A percentile compares a stretch with the other conserved stretches of the same genome.
These are phyloP conservation scores for Crithidia bombi DNA, from an alignment of 208 protist species.

Conservation along the genomic window DNA sequence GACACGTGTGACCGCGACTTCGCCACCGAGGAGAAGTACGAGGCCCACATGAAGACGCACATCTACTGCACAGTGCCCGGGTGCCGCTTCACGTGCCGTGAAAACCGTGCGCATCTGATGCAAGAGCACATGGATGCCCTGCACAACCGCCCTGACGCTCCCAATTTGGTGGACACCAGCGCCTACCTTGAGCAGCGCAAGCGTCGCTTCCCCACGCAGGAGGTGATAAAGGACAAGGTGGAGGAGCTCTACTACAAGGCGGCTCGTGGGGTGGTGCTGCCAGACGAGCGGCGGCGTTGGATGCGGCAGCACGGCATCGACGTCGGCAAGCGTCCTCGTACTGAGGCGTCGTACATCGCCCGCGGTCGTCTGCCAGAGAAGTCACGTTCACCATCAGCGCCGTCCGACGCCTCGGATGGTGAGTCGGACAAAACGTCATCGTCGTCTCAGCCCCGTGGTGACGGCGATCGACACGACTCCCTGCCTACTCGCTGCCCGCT, in stretches of 20 bases:
- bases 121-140: slow-evolving; percentile 86
- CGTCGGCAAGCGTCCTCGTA: slow-evolving; percentile 70
- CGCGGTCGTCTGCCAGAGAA: slow-evolving; percentile 38
- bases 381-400: slow-evolving; percentile 21
- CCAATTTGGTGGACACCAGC: slow-evolving; percentile 70
- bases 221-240: slow-evolving; percentile 74
- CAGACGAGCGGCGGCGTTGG: slow-evolving; percentile 83
- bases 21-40: slow-evolving; percentile 49
- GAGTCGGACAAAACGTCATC: neutral
- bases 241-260: slow-evolving; percentile 91
- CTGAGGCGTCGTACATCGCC: slow-evolving; percentile 58
- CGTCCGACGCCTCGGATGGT: slow-evolving; percentile 13
- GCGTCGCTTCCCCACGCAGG: slow-evolving; percentile 80
- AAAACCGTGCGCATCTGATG: slow-evolving; percentile 75
- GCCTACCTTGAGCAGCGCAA: slow-evolving; percentile 75
- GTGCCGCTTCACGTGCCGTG: slow-evolving; percentile 86
- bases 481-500: neutral
- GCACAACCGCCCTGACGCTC: slow-evolving; percentile 85
- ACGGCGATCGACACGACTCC: neutral
- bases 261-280: slow-evolving; percentile 70
- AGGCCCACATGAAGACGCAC: slow-evolving; percentile 68
- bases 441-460: slow-evolving; percentile 8
- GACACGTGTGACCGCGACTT: slow-evolving; percentile 87
- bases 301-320: slow-evolving; percentile 82
- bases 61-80: slow-evolving; percentile 82